phyloP scores from a whole-genome alignment of 441 rosid species.

The Omphalea diandra region DNA sequence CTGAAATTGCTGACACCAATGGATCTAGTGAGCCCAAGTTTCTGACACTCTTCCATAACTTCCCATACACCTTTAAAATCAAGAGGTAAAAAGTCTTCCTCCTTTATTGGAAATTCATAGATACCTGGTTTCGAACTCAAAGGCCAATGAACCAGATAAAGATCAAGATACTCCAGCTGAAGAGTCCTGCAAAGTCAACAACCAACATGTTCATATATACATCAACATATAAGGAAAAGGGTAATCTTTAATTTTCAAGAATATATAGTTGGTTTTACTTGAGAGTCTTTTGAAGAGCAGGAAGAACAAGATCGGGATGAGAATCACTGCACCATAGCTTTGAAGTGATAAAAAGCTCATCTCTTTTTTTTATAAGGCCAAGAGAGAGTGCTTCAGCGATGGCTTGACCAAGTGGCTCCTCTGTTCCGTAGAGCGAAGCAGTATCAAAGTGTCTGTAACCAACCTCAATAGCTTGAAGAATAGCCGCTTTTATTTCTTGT shows the following conservation, averaged over 20 bases:
- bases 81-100: slow-evolving; percentile 41
- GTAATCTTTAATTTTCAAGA: neutral
- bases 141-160: slow-evolving; percentile 54
- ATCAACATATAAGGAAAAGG: neutral
- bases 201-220: neutral
- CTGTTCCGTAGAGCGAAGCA: slow-evolving; percentile 6
- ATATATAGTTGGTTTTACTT: neutral
- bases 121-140: slow-evolving; percentile 44
- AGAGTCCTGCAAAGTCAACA: slow-evolving; percentile 33
- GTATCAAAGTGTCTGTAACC: slow-evolving; percentile 22
- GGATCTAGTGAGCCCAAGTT: slow-evolving; percentile 51
- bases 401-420: slow-evolving; percentile 14
- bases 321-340: slow-evolving; percentile 17
- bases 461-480: slow-evolving; percentile 12
- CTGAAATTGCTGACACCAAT: slow-evolving; percentile 79
- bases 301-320: slow-evolving; percentile 15
- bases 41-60: slow-evolving; percentile 64
- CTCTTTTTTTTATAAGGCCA: neutral
- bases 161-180: slow-evolving; percentile 45
- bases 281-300: slow-evolving; percentile 14
- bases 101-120: slow-evolving; percentile 39
- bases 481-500: neutral
- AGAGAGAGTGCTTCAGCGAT: slow-evolving; percentile 9
- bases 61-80: slow-evolving; percentile 54
- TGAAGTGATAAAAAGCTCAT: neutral